phyloP scores from a whole-genome alignment of 495 filamentous ascomycete species.

The Penicillium bovifimosum region DNA sequence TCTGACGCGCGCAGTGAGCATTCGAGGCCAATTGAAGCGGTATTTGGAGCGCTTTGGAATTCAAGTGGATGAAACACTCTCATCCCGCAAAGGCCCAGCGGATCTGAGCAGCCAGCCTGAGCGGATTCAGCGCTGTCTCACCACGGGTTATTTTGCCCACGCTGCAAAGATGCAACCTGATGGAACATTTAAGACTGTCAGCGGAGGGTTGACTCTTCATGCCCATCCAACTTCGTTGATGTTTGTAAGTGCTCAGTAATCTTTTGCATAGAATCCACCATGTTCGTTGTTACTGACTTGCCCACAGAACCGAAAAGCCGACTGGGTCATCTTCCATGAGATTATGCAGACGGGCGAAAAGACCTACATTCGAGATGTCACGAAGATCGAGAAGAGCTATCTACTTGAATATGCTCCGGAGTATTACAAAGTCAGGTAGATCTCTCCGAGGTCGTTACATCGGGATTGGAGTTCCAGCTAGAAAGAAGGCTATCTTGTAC shows the following conservation, averaged over 20 bases:
- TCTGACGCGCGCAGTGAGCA: constrained; percentile 75
- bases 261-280: not conserved
- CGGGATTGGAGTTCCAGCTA: not conserved
- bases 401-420: constrained; percentile 82
- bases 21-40: constrained; percentile 78
- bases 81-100: constrained; percentile 20
- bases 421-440: constrained; percentile 63
- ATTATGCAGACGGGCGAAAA: constrained; percentile 88
- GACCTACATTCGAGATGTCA: constrained; percentile 86
- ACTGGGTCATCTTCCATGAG: constrained; percentile 97
- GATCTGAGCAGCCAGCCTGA: constrained; percentile 52
- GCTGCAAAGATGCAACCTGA: constrained; percentile 94
- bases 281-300: constrained; percentile 15
- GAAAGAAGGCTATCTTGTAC: not conserved
- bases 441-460: not conserved
- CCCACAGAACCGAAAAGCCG: constrained; percentile 77
- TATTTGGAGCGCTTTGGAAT: constrained; percentile 85
- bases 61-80: constrained; percentile 55
- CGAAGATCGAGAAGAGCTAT: constrained; percentile 86
- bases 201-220: constrained; percentile 66
- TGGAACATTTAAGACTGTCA: constrained; percentile 80
- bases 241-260: constrained; percentile 58
- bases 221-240: constrained; percentile 91
- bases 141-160: constrained; percentile 90
- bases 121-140: constrained; percentile 78